These are phyloP conservation scores for Oxyria digyna DNA, from an alignment of 148 eudicot species.

Conservation along the genomic window DNA sequence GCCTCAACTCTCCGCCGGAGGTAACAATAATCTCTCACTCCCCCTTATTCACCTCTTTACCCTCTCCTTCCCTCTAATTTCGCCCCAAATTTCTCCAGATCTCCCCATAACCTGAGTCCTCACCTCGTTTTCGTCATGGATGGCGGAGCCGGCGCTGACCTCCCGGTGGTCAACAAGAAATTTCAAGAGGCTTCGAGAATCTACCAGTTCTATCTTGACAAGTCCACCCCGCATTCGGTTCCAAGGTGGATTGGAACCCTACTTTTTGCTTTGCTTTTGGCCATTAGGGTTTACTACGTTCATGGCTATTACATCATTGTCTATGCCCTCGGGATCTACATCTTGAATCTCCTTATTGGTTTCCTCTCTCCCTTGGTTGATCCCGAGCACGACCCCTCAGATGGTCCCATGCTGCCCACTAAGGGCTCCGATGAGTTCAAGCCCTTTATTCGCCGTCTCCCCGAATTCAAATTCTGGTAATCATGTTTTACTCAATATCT, in stretches of 20 bases:
- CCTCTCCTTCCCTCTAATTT: not conserved
- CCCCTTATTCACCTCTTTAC: not conserved
- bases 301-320: slow-evolving; percentile 65
- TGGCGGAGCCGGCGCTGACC: slow-evolving; percentile 17
- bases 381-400: slow-evolving; percentile 59
- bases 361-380: slow-evolving; percentile 81
- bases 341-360: slow-evolving; percentile 67
- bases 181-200: slow-evolving; percentile 34
- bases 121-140: slow-evolving; percentile 42
- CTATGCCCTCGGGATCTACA: slow-evolving; percentile 70
- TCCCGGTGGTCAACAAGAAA: slow-evolving; percentile 21
- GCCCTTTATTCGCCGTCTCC: slow-evolving; percentile 83
- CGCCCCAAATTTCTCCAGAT: slow-evolving; percentile 7
- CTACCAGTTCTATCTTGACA: slow-evolving; percentile 61
- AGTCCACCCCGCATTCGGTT: slow-evolving; percentile 60
- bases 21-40: not conserved
- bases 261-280: slow-evolving; percentile 35
- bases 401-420: slow-evolving; percentile 64
- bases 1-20: not conserved
- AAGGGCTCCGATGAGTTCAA: slow-evolving; percentile 86
- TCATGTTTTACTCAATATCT: not conserved
- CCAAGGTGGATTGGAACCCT: slow-evolving; percentile 66
- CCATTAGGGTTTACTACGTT: slow-evolving; percentile 44
- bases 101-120: not conserved
- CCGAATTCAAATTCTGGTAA: slow-evolving; percentile 85